Evolutionary conservation across 2,329 filamentous ascomycete genomes (phyloP), one percentile per base, ranked within the genome.

Genomic region (Exophiala sideris): DNA sequence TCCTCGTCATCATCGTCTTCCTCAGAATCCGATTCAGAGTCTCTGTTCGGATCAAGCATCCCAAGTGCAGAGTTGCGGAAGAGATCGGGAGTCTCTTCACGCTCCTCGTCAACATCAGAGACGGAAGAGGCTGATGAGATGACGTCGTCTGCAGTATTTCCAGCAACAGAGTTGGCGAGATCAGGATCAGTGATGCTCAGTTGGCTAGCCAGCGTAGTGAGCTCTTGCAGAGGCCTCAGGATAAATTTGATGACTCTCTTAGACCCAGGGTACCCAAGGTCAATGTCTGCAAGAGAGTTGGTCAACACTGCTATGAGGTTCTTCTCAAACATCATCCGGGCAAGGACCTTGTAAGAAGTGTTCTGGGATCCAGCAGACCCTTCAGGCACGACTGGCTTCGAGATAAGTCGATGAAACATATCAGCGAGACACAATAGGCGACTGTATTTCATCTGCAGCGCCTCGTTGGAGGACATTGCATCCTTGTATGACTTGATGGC

Each of bases 301-400:
- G 94, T 97, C 55, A 99, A 75, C 45, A 92, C 88, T 20, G 88
- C 83, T 57, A 97, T 86, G 68, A 94, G 96, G 52, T 95, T 91
- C 75, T 97, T 99, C 73, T 99, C 94, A 65, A 95, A 97, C 94
- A 99, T 99, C 56, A 96, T 84, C 62, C 91, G 89, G 33, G 89
- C 87, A 62, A 99, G 81, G 66, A 96, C 91, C 64, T 87, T 85
- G 59, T 91, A 87, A 6, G 91, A 91, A 57, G 71, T 72, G 41
- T 64, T 64, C 32, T 68, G 65, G 6, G 67, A 55, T 18, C 59
- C 60, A 21, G 58, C 67, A 56, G 72, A 73, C 60, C 73, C 72
- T 42, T 77, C 76, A 12, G 82, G 79, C 64, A 82, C 87, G 11
- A 90, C 83, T 68, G 87, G 88, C 41, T 89, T 88, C 52, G 86